Conservation (phyloP, 2,329 filamentous ascomycete species). For the Metarhizium anisopliae region DNA sequence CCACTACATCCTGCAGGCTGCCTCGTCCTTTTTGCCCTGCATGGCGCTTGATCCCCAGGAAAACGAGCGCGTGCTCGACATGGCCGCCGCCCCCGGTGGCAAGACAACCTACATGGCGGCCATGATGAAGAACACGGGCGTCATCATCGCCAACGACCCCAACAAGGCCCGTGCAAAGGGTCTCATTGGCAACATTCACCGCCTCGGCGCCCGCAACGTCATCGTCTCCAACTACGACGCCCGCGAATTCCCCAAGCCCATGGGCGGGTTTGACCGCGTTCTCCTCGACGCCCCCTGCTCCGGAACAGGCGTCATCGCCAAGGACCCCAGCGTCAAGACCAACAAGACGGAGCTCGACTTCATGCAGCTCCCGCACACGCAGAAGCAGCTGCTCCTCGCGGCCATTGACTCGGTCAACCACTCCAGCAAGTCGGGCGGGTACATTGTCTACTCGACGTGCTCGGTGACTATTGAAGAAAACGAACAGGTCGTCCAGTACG, state of each 20-base stretch:
- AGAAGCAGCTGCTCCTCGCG: slow-evolving; percentile 86
- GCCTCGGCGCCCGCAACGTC: slow-evolving; percentile 85
- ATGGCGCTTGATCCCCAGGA: slow-evolving; percentile 96
- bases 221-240: slow-evolving; percentile 95
- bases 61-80: slow-evolving; percentile 79
- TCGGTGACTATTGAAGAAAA: slow-evolving; percentile 86
- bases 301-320: slow-evolving; percentile 93
- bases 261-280: slow-evolving; percentile 93
- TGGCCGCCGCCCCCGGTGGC: slow-evolving; percentile 19
- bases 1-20: slow-evolving; percentile 96
- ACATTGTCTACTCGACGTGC: slow-evolving; percentile 94
- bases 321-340: slow-evolving; percentile 94
- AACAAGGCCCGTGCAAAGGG: slow-evolving; percentile 91
- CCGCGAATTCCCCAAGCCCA: slow-evolving; percentile 84
- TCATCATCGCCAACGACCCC: slow-evolving; percentile 92
- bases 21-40: slow-evolving; percentile 91
- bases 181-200: slow-evolving; percentile 96
- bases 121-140: slow-evolving; percentile 65
- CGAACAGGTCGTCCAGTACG: slow-evolving; percentile 90
- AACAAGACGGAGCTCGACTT: slow-evolving; percentile 97
- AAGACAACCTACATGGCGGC: slow-evolving; percentile 58
- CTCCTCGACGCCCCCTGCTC: slow-evolving; percentile 92
- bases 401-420: slow-evolving; percentile 96
- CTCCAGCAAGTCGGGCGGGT: slow-evolving; percentile 83
- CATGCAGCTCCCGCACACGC: slow-evolving; percentile 81